Base-by-base conservation (phyloP, 345 rosid species). In the Rhodamnia argentea region DNA sequence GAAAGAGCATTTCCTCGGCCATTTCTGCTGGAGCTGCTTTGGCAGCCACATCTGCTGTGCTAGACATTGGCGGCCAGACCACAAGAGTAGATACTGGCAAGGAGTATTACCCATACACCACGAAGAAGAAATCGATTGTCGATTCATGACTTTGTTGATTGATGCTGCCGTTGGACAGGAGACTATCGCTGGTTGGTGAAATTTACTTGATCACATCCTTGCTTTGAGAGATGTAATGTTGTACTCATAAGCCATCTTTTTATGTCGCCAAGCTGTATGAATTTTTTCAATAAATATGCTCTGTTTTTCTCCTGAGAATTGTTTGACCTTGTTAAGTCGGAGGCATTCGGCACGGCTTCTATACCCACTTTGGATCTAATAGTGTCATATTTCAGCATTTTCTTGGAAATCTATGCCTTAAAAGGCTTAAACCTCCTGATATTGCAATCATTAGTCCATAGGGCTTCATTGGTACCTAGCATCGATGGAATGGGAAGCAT, bases 61-160 rank as follows among this genome's bases (percentile, higher is more conserved):
- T 97, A 87, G 99, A 97, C 87, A 90, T 94, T 26, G 98, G 99
- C 51, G 98, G 98, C 59, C 99, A 95, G 89, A 97, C 99, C 75
- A 97, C 97, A 84, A 96, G 98, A 92, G 51, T 89, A 84, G 99
- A 97, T 91, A 92, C 20, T 7, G 98, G 98, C 86, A 97, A 95
- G 92, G 99, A 96, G 88, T 96, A 96, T 86, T 97, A 94, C 87
- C 95, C 99, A 18, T 95, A 96, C 92, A 92, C 99, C 76, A 95
- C 95, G 64, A 93, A 94, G 96, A 95, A 97, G 92, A 93, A 93
- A 91, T 86, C 96, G 52, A 52, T 90, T 54, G 93, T 85, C 54
- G 96, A 93, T 78, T 90, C 92, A 84, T 92, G 81, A 70, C 24
- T 70, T 70, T 70, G 81, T 70, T 70, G 81, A 70, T 70, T 70